phyloP scores from a whole-genome alignment of 2,329 filamentous ascomycete genomes.

The Meredithiella fracta region DNA sequence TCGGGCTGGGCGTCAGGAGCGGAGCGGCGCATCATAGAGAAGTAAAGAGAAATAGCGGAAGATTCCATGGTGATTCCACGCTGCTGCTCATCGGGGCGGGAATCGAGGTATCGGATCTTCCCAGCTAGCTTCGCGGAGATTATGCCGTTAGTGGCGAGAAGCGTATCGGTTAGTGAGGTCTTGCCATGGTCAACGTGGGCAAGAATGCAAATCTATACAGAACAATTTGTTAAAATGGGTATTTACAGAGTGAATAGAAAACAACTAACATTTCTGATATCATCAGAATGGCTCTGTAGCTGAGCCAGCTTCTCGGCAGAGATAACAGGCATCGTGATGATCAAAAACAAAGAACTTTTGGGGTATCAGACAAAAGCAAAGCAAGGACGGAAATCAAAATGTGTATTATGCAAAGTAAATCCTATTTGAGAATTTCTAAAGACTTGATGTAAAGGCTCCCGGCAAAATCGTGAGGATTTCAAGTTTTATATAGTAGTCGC shows the following conservation, averaged over 20 bases:
- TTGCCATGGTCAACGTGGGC: slow-evolving; percentile 98
- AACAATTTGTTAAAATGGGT: slow-evolving; percentile 12
- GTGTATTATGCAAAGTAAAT: neutral
- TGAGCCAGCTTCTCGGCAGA: slow-evolving; percentile 76
- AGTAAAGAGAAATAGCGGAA: slow-evolving; percentile 90
- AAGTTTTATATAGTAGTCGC: too few species aligned
- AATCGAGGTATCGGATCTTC: slow-evolving; percentile 96
- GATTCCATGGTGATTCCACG: slow-evolving; percentile 99
- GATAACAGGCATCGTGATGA: slow-evolving; percentile 67
- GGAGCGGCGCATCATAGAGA: slow-evolving; percentile 69
- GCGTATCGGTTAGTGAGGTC: slow-evolving; percentile 86
- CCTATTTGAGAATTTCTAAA: neutral
- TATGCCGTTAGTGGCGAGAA: slow-evolving; percentile 97
- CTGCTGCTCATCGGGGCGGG: slow-evolving; percentile 83
- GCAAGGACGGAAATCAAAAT: neutral
- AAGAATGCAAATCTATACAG: slow-evolving; percentile 68
- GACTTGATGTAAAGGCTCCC: neutral
- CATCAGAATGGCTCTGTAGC: slow-evolving; percentile 73
- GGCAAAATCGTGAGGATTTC: too few species aligned
- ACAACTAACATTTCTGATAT: slow-evolving; percentile 71
- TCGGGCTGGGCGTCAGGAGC: slow-evolving; percentile 51
- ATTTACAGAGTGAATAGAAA: neutral
- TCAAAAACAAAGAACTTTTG: slow-evolving; percentile 2
- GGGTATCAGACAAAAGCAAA: slow-evolving; percentile 5
- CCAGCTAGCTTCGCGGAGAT: slow-evolving; percentile 95